phyloP scores from a whole-genome alignment of 176 grass and related monocot species.

The Hordeum vulgare region MorexV3_pseudomolecules_assembly NC_058520.1:550119018-550119517 shows the following conservation, averaged over 20 bases:
- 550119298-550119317: constrained; percentile 67
- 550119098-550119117: background rate
- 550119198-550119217: constrained; percentile 52
- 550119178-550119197: constrained; percentile 48
- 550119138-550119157: background rate
- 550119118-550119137: background rate
- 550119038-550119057: too few relatives aligned
- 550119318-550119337: constrained; percentile 74
- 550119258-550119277: constrained; percentile 61
- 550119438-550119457: background rate
- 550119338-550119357: constrained; percentile 57
- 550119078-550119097: background rate
- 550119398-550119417: background rate
- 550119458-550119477: background rate
- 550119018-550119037: background rate
- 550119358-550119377: constrained; percentile 51
- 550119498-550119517: background rate
- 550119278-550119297: constrained; percentile 47
- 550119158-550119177: constrained; percentile 27
- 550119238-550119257: constrained; percentile 64
- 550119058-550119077: background rate
- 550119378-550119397: background rate
- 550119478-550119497: background rate
- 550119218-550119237: constrained; percentile 51
- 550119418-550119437: background rate